Evolutionary conservation across 306 rosid genomes (phyloP).

Genomic region (Argentina anserina): DNA sequence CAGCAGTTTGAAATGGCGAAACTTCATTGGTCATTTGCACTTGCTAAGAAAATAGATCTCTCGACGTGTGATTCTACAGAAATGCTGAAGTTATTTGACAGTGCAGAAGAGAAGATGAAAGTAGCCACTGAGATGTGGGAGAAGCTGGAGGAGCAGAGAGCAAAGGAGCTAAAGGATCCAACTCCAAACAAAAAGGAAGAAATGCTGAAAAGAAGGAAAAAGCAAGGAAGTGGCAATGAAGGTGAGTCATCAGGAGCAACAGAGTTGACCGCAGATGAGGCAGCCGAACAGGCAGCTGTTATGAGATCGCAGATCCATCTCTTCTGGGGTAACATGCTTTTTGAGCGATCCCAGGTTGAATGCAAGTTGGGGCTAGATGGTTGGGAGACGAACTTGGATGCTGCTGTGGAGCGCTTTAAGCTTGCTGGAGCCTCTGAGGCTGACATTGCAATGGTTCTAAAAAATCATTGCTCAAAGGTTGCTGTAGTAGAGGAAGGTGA

Average conservation of each 20-base stretch:
- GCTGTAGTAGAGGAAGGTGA: slow-evolving; percentile 51
- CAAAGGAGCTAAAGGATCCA: slow-evolving; percentile 79
- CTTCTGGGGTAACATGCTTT: slow-evolving; percentile 97
- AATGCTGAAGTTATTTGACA: slow-evolving; percentile 68
- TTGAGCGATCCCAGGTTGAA: slow-evolving; percentile 94
- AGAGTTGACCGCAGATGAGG: slow-evolving; percentile 72
- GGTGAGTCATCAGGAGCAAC: slow-evolving; percentile 55
- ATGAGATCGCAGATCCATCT: slow-evolving; percentile 98
- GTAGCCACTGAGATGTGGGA: slow-evolving; percentile 98
- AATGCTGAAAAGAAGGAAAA: slow-evolving; percentile 65
- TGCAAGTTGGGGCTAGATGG: slow-evolving; percentile 67
- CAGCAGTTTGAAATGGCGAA: slow-evolving; percentile 98
- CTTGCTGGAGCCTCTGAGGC: slow-evolving; percentile 94
- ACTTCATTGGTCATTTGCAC: slow-evolving; percentile 94
- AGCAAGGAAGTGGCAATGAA: slow-evolving; percentile 51
- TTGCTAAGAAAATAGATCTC: slow-evolving; percentile 83
- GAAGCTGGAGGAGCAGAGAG: slow-evolving; percentile 87
- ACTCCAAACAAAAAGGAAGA: slow-evolving; percentile 80
- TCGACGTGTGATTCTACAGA: slow-evolving; percentile 68
- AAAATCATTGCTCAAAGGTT: slow-evolving; percentile 84
- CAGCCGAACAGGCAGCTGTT: slow-evolving; percentile 88
- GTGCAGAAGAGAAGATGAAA: slow-evolving; percentile 93
- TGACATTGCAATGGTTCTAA: slow-evolving; percentile 74
- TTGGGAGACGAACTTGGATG: slow-evolving; percentile 80
- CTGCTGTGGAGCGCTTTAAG: slow-evolving; percentile 78